Percentiles rank a stretch among this genome's conserved stretches.
Evolutionary conservation across 2,329 filamentous ascomycete genomes (phyloP).

Genomic region (Lachnellula occidentalis): DNA sequence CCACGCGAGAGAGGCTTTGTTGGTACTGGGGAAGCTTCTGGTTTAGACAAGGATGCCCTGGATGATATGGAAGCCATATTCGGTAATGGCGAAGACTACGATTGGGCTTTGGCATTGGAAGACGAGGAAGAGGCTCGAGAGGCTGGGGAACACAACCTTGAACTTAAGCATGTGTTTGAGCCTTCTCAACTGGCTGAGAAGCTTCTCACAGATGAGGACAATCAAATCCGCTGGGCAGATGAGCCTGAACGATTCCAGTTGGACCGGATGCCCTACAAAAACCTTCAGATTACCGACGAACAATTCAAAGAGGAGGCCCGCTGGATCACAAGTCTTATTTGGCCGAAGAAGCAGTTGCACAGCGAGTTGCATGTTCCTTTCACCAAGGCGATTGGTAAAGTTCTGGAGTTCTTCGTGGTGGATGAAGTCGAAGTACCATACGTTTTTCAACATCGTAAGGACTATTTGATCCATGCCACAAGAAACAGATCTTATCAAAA

Average conservation of each 20-base stretch:
- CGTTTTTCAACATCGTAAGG: conserved; percentile 96
- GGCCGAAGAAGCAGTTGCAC: conserved; percentile 68
- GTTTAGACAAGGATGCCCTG: conserved; percentile 84
- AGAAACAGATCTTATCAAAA: conserved; percentile 56
- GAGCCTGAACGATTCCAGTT: conserved; percentile 93
- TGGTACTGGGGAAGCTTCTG: conserved; percentile 71
- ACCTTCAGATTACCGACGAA: conserved; percentile 73
- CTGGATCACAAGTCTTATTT: conserved; percentile 89
- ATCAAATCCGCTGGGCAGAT: conserved; percentile 80
- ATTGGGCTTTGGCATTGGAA: conserved; percentile 87
- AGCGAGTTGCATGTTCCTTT: conserved; percentile 76
- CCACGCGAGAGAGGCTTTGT: conserved; percentile 66
- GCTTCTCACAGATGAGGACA: conserved; percentile 92
- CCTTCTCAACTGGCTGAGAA: conserved; percentile 91
- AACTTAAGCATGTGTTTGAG: conserved; percentile 97
- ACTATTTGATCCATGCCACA: conserved; percentile 88
- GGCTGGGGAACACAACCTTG: conserved; percentile 75
- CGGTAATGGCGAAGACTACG: conserved; percentile 90
- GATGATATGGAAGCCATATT: conserved; percentile 97
- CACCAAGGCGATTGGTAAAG: conserved; percentile 80
- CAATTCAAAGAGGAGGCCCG: conserved; percentile 84
- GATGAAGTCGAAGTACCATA: conserved; percentile 96
- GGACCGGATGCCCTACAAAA: conserved; percentile 81
- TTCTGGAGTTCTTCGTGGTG: conserved; percentile 90
- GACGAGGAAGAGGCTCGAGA: conserved; percentile 77